Evolutionary conservation across 805 yeast genomes (phyloP), one percentile per base, ranked within the genome.

Genomic region (Pichia nanzhaoensis): DNA sequence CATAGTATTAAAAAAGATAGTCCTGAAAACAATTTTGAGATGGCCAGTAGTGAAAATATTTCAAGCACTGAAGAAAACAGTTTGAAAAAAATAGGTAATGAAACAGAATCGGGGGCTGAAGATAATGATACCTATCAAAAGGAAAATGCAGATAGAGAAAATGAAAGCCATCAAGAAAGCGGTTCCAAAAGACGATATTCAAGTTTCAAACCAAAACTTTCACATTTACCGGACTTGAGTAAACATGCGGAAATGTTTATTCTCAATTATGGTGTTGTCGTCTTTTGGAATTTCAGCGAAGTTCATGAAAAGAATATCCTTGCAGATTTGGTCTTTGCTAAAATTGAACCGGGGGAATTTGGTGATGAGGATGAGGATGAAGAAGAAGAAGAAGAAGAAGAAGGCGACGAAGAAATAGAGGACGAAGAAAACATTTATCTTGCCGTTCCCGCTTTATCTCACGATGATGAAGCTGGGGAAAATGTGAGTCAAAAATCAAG

Each of bases 221-320:
- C 60, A 5, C 49, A 49, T 9, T 41, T 58, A n/a, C 66, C 72
- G 0, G 80, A 78, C 47, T 67, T 74, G 41, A 65, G 75, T 3
- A 77, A 77, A 51, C 86, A 82, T 59, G 91, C 96, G 0, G 98
- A 91, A 57, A 74, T 93, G 71, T 93, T 93, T 57, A 76, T 93
- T 13, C 80, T 91, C 60, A 81, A 79, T 43, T 93, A 93, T 60
- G 99, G 99, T 18, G 95, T 91, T 13, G 88, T 93, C n/a, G 97
- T 93, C 18, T 90, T 93, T 58, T 93, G 99, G 99, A 93, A 93
- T 58, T 89, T 93, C 55, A 80, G 91, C 2, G 96, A 89, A 59
- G 71, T 77, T 7, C 96, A 93, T 59, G 99, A 93, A 57, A 89
- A 89, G 67, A 93, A 91, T 56, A 79, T 93, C 17, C 71, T 93